A percentile compares a stretch with the other conserved stretches of the same genome.
These are phyloP conservation scores for Arabis hirsuta DNA, from an alignment of 345 rosid genomes.

Conservation along the genomic window DNA sequence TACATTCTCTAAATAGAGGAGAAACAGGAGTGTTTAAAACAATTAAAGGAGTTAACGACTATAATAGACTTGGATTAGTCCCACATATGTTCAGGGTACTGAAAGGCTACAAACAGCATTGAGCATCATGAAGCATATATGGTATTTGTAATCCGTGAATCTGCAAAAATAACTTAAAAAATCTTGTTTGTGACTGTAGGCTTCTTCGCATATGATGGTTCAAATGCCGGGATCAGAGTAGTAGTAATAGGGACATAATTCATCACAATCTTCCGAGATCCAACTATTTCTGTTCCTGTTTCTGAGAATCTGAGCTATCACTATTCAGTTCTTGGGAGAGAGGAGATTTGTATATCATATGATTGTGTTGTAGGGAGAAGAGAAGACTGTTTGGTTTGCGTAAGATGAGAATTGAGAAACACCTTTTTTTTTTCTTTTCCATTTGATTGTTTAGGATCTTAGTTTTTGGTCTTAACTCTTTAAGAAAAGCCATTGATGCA, in stretches of 20 bases:
- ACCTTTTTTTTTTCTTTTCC: not conserved
- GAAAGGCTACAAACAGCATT: not conserved
- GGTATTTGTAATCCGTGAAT: constrained; percentile 13
- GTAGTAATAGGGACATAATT: constrained; percentile 1
- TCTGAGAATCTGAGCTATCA: constrained; percentile 32
- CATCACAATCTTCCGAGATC: constrained; percentile 35
- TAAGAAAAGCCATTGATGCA: not conserved
- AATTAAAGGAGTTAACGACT: not conserved
- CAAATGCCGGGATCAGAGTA: constrained; percentile 65
- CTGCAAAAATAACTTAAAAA: not conserved
- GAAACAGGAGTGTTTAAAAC: not conserved
- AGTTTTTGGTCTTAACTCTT: constrained; percentile 19
- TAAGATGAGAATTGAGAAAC: constrained; percentile 20
- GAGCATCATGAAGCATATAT: not conserved
- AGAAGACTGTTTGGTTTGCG: constrained; percentile 22
- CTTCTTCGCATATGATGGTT: constrained; percentile 63
- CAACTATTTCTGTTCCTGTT: constrained; percentile 25
- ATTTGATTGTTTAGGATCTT: constrained; percentile 30
- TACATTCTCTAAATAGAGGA: not conserved
- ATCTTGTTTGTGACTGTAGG: constrained; percentile 44
- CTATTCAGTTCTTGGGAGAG: constrained; percentile 25
- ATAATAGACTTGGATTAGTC: not conserved
- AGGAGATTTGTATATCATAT: constrained; percentile 37
- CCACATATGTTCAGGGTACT: not conserved
- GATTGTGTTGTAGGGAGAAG: constrained; percentile 38